Evolutionary conservation across 345 rosid genomes (phyloP), one percentile per base, ranked within the genome.

Genomic region (Pelargonium nanum): DNA sequence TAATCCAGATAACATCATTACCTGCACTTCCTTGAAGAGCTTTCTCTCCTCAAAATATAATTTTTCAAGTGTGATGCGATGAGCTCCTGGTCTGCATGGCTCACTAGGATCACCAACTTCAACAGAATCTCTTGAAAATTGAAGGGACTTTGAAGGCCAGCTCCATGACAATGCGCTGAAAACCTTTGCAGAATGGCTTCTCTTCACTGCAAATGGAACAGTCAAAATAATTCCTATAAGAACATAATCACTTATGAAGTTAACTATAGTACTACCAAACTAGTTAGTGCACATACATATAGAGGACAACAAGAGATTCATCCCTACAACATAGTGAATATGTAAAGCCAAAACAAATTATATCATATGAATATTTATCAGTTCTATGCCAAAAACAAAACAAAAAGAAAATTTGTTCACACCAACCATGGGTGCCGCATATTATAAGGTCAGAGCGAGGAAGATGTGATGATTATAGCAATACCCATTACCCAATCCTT

Each of bases 41-140:
- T 79, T 83, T 78, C 79, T 83, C 80, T 92, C 98, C 62, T 83
- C 85, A 57, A 70, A 62, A 69, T 80, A 89, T 62, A 92, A 70
- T 73, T 82, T 92, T 69, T 79, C 86, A 40, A 92, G 91, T 32
- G 98, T 82, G 58, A 72, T 56, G 62, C 76, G 76, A 80, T 92
- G 96, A 80, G 93, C 96, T 67, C 93, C 96, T 45, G 91, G 85
- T 61, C 72, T 77, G 78, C 96, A 87, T 28, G 96, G 95, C 58
- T 85, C 89, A 40, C 73, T 63, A 52, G 83, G 66, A 50, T 70
- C 69, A 70, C 56, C 57, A 59, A 45, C 60, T 44, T 67, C 72
- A 34, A 68, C 15, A 65, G 78, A 73, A 65, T 77, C 86, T 72
- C 70, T 75, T 25, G 77, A 55, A 62, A 57, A 32, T 59, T 84